Base-by-base conservation (phyloP, 2,329 filamentous ascomycete species). In the Thielaviopsis euricoi region DNA sequence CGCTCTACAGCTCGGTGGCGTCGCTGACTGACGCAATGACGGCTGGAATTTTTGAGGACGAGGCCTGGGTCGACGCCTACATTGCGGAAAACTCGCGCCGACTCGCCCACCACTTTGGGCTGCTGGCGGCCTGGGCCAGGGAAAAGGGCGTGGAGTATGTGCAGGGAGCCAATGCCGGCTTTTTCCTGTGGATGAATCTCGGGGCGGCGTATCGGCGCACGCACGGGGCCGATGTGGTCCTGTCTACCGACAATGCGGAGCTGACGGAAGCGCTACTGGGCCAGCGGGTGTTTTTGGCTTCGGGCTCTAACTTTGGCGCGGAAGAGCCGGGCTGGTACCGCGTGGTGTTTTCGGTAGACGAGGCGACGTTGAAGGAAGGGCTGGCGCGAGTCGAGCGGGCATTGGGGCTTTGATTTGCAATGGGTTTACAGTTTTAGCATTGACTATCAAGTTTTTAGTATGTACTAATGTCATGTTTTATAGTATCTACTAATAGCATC, bases 171-270 rank as follows among this genome's bases (percentile, higher is more conserved):
- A 79, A 79, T 60, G 77, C 77, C 0, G 77, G 72, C 0, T 79
- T 80, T 63, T 81, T 80, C 63, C 63, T 81, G 0, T 81, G 76
- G 76, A 67, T 76, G 2, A 68, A 80, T 62, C 66, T 81, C 1
- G 68, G 70, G 1, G 63, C 64, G 19, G 64, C 62, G 10, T 71
- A 67, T 29, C 58, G 52, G 19, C 55, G 57, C 46, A 61, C 60
- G 1, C 63, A 65, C 43, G 43, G 59, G 0, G 62, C 62, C 2
- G 33, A 50, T 1, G 55, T 61, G 15, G 29, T 22, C 13, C 53
- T 37, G 19, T 21, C 23, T 5, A 63, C 67, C 43, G 33, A 70
- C 6, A 66, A 66, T 6, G 53, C 64, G 19, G 53, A 61, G 3
- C 61, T 71, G 1, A 66, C 65, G 58, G 49, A 67, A 2, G 62